These are phyloP conservation scores for Aspergillus caelatus DNA, from an alignment of 2,329 filamentous ascomycete genomes.

Conservation along the genomic window DNA sequence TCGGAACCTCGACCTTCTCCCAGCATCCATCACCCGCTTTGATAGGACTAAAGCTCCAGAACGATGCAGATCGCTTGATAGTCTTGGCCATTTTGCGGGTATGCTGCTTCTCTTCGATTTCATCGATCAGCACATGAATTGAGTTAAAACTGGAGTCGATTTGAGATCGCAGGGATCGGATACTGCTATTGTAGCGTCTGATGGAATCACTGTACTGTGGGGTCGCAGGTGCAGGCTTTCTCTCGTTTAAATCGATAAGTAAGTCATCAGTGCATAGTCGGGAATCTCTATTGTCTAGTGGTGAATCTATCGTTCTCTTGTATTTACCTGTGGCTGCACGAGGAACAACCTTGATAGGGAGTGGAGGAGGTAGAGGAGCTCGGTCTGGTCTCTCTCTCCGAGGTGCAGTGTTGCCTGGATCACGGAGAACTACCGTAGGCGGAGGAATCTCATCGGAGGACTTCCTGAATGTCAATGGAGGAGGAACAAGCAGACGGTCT, in stretches of 20 bases:
- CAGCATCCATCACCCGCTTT: conserved; percentile 15
- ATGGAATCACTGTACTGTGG: conserved; percentile 15
- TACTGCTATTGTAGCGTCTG: conserved; percentile 26
- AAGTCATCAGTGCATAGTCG: neutral
- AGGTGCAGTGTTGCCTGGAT: neutral
- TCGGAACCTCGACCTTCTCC: neutral
- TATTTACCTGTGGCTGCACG: conserved; percentile 1
- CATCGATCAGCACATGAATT: conserved; percentile 30
- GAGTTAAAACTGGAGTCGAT: conserved; percentile 30
- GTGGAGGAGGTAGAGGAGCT: conserved; percentile 20
- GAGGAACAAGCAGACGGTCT: conserved; percentile 23
- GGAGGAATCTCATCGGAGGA: conserved; percentile 7
- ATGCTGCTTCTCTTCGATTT: conserved; percentile 28
- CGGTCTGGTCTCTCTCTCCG: neutral
- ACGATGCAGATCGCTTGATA: conserved; percentile 37
- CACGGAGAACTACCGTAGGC: no score
- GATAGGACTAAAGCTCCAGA: conserved; percentile 43
- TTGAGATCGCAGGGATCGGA: conserved; percentile 30
- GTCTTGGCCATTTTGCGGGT: conserved; percentile 27
- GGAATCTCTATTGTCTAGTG: neutral
- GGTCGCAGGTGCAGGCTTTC: neutral
- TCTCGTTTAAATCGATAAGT: neutral
- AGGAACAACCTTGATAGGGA: conserved; percentile 26
- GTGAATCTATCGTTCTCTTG: neutral
- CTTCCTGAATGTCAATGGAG: conserved; percentile 32